phyloP scores from a whole-genome alignment of 495 filamentous ascomycete species.

The Achaetomiella virescens region DNA sequence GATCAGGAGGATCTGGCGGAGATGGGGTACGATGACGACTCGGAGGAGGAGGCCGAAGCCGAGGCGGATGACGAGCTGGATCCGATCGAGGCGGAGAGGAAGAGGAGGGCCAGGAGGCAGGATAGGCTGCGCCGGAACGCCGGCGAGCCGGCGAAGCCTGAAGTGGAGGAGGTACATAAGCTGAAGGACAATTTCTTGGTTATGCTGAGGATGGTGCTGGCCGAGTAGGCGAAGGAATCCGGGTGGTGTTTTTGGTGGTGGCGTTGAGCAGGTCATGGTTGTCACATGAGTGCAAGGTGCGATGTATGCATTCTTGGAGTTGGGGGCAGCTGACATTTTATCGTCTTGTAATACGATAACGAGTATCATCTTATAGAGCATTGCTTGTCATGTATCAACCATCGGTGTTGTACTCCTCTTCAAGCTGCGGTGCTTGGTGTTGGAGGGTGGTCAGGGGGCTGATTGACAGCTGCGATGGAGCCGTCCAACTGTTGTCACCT shows the following conservation, averaged over 20 bases:
- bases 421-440: no score
- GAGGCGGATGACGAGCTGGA: constrained; percentile 74
- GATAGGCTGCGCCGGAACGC: constrained; percentile 75
- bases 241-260: no score
- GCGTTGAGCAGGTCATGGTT: not conserved
- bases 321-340: not conserved
- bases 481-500: no score
- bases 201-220: constrained; percentile 82
- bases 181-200: constrained; percentile 70
- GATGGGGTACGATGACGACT: constrained; percentile 67
- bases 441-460: no score
- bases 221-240: constrained; percentile 36
- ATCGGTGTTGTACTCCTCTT: not conserved
- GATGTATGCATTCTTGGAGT: not conserved
- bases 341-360: not conserved
- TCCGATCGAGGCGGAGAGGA: constrained; percentile 80
- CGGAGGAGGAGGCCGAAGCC: constrained; percentile 61
- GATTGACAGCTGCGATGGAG: no score
- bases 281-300: not conserved
- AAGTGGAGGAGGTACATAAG: constrained; percentile 68
- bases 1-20: constrained; percentile 82
- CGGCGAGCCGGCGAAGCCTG: constrained; percentile 85
- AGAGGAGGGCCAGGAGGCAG: constrained; percentile 62
- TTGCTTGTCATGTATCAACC: not conserved
- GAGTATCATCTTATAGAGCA: not conserved